These are phyloP conservation scores for Arachnopeziza araneosa DNA, from an alignment of 2,329 filamentous ascomycete species.

Conservation along the genomic window DNA sequence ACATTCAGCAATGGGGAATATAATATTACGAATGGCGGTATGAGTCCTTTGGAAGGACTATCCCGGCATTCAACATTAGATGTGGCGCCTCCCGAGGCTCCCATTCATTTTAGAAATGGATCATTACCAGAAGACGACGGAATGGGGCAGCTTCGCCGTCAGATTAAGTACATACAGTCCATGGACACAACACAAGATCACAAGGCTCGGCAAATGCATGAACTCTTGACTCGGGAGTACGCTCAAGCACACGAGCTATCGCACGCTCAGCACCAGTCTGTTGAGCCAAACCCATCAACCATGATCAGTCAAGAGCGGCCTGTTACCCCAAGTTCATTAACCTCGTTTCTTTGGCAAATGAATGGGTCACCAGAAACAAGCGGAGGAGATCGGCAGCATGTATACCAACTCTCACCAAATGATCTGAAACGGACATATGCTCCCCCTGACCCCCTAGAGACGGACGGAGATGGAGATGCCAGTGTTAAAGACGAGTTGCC, in stretches of 20 bases:
- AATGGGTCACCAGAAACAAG: slow-evolving; percentile 22
- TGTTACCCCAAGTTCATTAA: slow-evolving; percentile 41
- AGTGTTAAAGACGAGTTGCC: slow-evolving; percentile 26
- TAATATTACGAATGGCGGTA: slow-evolving; percentile 11
- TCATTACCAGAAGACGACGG: slow-evolving; percentile 68
- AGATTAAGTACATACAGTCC: slow-evolving; percentile 64
- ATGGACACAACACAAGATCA: slow-evolving; percentile 52
- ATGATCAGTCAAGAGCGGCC: slow-evolving; percentile 37
- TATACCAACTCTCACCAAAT: slow-evolving; percentile 48
- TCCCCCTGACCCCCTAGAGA: slow-evolving; percentile 45
- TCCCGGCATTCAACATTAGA: slow-evolving; percentile 23
- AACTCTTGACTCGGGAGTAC: slow-evolving; percentile 65
- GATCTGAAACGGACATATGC: slow-evolving; percentile 66
- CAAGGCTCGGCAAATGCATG: slow-evolving; percentile 69
- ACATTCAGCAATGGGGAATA: slow-evolving; percentile 6
- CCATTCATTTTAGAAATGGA: slow-evolving; percentile 17
- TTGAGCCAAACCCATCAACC: slow-evolving; percentile 20
- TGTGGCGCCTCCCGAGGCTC: slow-evolving; percentile 6
- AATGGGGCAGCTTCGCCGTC: slow-evolving; percentile 60
- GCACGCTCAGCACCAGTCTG: slow-evolving; percentile 24
- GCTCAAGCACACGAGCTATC: slow-evolving; percentile 37
- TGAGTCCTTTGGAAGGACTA: slow-evolving; percentile 20
- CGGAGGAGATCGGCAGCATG: slow-evolving; percentile 25
- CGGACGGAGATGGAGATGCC: slow-evolving; percentile 39
- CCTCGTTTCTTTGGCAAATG: slow-evolving; percentile 55